Base-by-base conservation (phyloP, 2,329 filamentous ascomycete genomes). In the Tolypocladium ovalisporum region DNA sequence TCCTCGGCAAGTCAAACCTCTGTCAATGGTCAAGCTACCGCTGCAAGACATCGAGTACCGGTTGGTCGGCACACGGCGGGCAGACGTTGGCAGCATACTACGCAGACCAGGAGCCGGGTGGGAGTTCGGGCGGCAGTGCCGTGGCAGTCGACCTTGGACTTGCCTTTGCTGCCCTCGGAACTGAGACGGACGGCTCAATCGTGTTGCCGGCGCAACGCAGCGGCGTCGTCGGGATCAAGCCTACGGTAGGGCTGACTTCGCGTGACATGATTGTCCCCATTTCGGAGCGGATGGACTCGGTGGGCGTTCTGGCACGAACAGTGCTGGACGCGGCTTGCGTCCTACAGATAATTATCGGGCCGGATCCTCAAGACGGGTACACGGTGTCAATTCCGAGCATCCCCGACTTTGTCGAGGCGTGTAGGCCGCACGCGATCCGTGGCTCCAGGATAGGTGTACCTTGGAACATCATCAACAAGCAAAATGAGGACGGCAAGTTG, bases 1-100 rank as follows among this genome's bases (percentile, higher is more conserved):
- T 88, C 52, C 73, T 88, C 0, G 85, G 84, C 55, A 87, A 88
- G 67, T 73, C 82, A 0, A 85, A 84, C 56, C 66, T 88, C 19
- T 81, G 77, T 1, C 79, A 88, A 65, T 87, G 84, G 82, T 80
- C 82, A 5, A 83, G 85, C 63, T 84, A 75, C 60, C 75, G 85
- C 24, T 36, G 78, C 2, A 67, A 65, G 19, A 85, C 84, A 62
- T 73, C 71, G n/a, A 79, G 74, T 12, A 83, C 81, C 57, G 85
- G 85, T 6, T 88, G 85, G 84, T 83, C 79, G 53, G 79, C 84
- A 0, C 74, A 82, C 59, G 83, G 83, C 9, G 85, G 84, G 0
- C 84, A 88, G 63, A 78, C 78, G 0, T 76, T 77, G 52, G 84
- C 71, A 17, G 83, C 83, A 0, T 88, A 88, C 65, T 80, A 79